Conservation (phyloP, 2,329 filamentous ascomycete genomes). For the Pseudogymnoascus sp. region DNA sequence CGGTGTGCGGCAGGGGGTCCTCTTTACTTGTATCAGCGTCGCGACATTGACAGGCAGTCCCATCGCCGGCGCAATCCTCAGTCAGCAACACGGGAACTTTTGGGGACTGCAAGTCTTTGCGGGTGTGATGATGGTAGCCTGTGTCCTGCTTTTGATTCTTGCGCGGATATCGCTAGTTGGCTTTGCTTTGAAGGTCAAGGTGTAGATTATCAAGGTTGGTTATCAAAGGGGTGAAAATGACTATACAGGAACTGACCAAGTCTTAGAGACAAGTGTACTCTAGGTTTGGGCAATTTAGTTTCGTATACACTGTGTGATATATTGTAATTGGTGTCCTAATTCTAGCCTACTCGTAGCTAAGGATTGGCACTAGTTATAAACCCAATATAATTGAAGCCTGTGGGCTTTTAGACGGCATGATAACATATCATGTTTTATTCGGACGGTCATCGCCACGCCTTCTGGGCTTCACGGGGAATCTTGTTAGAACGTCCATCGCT, state of each 20-base stretch:
- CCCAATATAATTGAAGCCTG: neutral
- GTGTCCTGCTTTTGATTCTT: constrained; percentile 1
- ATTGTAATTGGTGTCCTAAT: neutral
- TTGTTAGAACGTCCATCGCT: neutral
- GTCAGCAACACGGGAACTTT: constrained; percentile 35
- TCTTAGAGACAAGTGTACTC: too few relatives aligned
- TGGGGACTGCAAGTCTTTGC: constrained; percentile 55
- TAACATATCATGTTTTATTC: neutral
- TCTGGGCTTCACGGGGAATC: neutral
- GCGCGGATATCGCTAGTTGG: neutral
- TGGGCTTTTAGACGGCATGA: neutral
- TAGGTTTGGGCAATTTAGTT: neutral
- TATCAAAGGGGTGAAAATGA: neutral
- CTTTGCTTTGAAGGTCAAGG: neutral
- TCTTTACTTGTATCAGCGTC: constrained; percentile 54
- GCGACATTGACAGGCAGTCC: constrained; percentile 57
- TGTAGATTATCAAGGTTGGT: neutral
- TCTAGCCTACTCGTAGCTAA: neutral
- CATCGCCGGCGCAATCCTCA: constrained; percentile 53
- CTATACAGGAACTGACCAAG: neutral
- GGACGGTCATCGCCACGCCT: neutral
- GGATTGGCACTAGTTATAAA: neutral
- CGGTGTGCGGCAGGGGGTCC: constrained; percentile 54
- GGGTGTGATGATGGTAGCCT: constrained; percentile 33
- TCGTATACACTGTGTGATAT: neutral